Base-by-base conservation (phyloP, 2,329 filamentous ascomycete species). In the Trichoderma pleuroti region DNA sequence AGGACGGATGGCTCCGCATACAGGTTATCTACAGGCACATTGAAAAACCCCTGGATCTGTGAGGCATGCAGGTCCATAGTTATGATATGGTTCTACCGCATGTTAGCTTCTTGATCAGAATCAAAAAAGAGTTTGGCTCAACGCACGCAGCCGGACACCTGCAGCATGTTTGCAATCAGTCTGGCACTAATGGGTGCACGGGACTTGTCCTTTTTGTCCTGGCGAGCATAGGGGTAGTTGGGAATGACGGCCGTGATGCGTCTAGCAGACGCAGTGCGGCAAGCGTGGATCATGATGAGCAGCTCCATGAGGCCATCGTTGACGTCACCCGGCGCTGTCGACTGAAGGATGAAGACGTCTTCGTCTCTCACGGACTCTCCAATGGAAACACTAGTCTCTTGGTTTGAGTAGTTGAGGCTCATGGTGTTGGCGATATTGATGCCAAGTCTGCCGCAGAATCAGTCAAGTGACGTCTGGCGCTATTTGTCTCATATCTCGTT, bases 301-400 rank as follows among this genome's bases (percentile, higher is more conserved):
- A 98, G 88, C 83, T 99, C 95, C 95, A 99, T 98, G 72, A 99
- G 88, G 63, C 94, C 94, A 81, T 98, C 95, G 83, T 99, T 99
- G 84, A 98, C 97, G 80, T 98, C 94, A 80, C 95, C 94, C 2
- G 95, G 95, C 52, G 93, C 91, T 61, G 96, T 97, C 28, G 95
- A 97, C 83, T 98, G 95, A 72, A 98, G 86, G 77, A 98, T 97
- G 84, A 98, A 98, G 79, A 98, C 94, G 88, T 98, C 95, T 86
- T 98, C 95, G 80, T 98, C 95, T 82, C 95, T 89, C 69, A 98
- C 95, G 73, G 93, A 97, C 84, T 98, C 95, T 80, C 95, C 94
- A 76, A 98, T 97, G 24, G 94, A 97, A 71, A 98, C 94, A 75
- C 91, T 93, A 65, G 92, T 94, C 80, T 96, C 92, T 78, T 93